phyloP scores from a whole-genome alignment of 1,284 basidiomycete genomes.

The Polyporus tsugae region DNA sequence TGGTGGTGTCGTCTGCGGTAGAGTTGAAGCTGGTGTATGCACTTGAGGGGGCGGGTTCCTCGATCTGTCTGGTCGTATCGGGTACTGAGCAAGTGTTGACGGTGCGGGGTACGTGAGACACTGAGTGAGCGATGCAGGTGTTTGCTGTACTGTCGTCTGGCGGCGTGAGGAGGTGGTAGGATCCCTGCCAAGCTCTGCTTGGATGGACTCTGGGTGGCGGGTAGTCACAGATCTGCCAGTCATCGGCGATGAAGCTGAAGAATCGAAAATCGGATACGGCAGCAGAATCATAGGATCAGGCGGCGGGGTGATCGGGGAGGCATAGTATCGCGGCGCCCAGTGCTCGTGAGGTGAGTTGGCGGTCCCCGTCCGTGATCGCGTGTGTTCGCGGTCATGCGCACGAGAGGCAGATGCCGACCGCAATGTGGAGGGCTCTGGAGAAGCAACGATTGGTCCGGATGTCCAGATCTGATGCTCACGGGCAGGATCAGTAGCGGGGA shows the following conservation, averaged over 20 bases:
- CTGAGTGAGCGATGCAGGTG: neutral
- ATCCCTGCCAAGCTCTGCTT: neutral
- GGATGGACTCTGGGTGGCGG: neutral
- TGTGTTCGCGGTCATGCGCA: neutral
- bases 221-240: neutral
- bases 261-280: constrained; percentile 7
- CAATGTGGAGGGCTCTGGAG: neutral
- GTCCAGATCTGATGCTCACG: neutral
- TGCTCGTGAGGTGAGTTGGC: neutral
- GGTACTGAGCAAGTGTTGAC: neutral
- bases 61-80: constrained; percentile 2
- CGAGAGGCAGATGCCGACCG: neutral
- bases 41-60: constrained; percentile 1
- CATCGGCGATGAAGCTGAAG: neutral
- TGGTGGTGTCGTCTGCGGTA: neutral
- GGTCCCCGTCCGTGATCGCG: neutral
- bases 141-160: neutral
- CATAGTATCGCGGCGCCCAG: constrained; percentile 5
- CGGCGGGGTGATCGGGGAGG: constrained; percentile 1
- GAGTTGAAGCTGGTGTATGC: neutral
- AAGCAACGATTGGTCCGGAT: constrained; percentile 1
- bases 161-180: neutral
- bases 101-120: neutral
- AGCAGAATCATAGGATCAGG: neutral
- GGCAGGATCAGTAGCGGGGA: neutral